phyloP scores from a whole-genome alignment of 108 stramenopile genomes.

The Pseudonitzschia multiseries region DNA sequence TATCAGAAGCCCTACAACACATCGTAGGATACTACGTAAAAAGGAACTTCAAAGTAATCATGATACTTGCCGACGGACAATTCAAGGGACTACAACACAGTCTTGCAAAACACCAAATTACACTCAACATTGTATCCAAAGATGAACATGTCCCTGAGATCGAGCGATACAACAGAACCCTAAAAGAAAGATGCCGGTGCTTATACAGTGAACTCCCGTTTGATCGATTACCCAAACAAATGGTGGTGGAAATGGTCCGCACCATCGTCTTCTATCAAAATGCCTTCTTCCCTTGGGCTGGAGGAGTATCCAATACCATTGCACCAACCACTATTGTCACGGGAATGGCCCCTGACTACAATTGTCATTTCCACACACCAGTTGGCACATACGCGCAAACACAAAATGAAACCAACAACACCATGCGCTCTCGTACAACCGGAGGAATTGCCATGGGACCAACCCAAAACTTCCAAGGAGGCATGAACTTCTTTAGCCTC shows the following conservation, averaged over 20 bases:
- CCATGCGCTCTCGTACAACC: background rate
- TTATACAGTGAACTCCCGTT: too few relatives aligned
- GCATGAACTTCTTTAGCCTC: background rate
- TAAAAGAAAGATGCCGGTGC: too few relatives aligned
- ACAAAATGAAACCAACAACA: background rate
- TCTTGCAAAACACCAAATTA: too few relatives aligned
- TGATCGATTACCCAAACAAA: background rate
- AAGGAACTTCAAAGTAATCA: background rate
- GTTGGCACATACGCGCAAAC: background rate
- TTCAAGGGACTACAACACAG: too few relatives aligned
- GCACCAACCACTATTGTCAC: background rate
- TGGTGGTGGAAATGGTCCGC: background rate
- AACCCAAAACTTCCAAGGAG: background rate
- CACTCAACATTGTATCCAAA: too few relatives aligned
- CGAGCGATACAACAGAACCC: background rate
- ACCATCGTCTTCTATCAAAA: background rate
- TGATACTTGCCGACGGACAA: background rate
- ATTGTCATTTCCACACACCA: background rate
- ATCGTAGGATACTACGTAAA: background rate
- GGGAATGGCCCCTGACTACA: background rate
- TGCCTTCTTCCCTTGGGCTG: background rate
- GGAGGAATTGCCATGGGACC: background rate
- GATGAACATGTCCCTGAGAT: background rate
- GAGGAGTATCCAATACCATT: too few relatives aligned
- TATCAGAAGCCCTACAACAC: too few relatives aligned